Evolutionary conservation across 768 basidiomycete species (phyloP), one percentile per base, ranked within the genome.

Genomic region (Lyophyllum decastes): DNA sequence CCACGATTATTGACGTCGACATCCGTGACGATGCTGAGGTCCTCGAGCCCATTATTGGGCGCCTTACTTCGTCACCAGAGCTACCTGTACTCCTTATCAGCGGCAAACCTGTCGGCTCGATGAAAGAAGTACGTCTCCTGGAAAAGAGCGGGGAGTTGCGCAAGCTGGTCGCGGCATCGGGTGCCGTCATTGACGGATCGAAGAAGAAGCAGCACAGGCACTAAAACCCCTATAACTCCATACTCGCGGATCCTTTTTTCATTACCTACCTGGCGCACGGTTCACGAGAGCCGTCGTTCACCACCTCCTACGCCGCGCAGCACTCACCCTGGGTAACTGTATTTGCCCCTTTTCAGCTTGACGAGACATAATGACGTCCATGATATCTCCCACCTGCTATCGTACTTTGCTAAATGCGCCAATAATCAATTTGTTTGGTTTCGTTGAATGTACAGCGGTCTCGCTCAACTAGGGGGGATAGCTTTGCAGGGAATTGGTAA

Each of bases 1-100:
- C 89, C 0, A 81, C 85, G 16, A 77, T 91, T 49, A 81, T 93
- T 43, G 88, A 90, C 40, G 80, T 90, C 21, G 90, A 93, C 66
- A 71, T 83, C 51, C 85, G 91, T 59, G 87, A 86, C 58, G 91
- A 94, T 67, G 82, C 81, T 4, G 74, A 79, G 0, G 83, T 90
- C 24, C 74, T 94, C 22, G 68, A 71, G 4, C 85, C 88, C 1
- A 75, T 92, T 24, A 76, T 93, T 45, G 64, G 68, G 12, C 86
- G 91, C 0, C 75, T 93, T 38, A 89, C 89, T 0, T 71, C 70
- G 16, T 66, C 76, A 3, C 60, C 75, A 1, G 79, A 83, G 16
- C 73, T 92, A 7, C 89, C 92, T 16, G 68, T 92, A 27, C 78
- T 93, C 4, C 75, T 94, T 52, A 69, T 94, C 45, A 87, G 85